phyloP scores from a whole-genome alignment of 2,329 filamentous ascomycete genomes.

The Ascomycota sp. region DNA sequence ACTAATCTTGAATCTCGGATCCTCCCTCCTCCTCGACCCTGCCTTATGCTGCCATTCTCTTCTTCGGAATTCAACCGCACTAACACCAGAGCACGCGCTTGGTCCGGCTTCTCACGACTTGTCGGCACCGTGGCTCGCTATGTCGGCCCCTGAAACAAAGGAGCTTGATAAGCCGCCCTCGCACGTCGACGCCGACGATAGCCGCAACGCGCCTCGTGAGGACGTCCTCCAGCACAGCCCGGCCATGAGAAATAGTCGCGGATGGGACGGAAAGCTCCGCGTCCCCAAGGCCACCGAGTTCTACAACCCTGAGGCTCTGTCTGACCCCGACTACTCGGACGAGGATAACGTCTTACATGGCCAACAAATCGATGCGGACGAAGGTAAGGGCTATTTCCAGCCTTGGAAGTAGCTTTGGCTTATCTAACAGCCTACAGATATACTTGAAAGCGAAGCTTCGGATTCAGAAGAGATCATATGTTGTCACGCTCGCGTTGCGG shows the following conservation, averaged over 20 bases:
- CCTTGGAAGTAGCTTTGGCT: neutral
- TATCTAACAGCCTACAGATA: slow-evolving; percentile 21
- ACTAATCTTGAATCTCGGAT: too few species aligned
- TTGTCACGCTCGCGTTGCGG: slow-evolving; percentile 67
- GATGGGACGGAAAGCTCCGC: slow-evolving; percentile 71
- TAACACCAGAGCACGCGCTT: too few species aligned
- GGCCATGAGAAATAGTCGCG: slow-evolving; percentile 37
- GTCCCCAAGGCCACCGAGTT: slow-evolving; percentile 42
- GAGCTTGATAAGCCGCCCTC: slow-evolving; percentile 12
- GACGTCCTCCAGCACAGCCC: slow-evolving; percentile 24
- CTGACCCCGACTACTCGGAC: slow-evolving; percentile 69
- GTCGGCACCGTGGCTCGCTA: slow-evolving; percentile 4
- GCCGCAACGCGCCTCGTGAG: slow-evolving; percentile 16
- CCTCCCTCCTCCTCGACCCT: too few species aligned
- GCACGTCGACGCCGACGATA: slow-evolving; percentile 30
- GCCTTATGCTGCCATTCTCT: too few species aligned
- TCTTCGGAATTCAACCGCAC: too few species aligned
- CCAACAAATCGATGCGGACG: slow-evolving; percentile 62
- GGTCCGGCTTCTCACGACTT: too few species aligned
- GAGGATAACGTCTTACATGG: slow-evolving; percentile 46
- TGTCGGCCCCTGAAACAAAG: slow-evolving; percentile 20
- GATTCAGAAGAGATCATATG: slow-evolving; percentile 65
- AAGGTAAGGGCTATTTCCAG: slow-evolving; percentile 31
- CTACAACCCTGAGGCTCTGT: slow-evolving; percentile 61
- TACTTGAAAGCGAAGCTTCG: slow-evolving; percentile 38